Conservation (phyloP, 2,329 filamentous ascomycete species). For the Sarocladium oryzae region DNA sequence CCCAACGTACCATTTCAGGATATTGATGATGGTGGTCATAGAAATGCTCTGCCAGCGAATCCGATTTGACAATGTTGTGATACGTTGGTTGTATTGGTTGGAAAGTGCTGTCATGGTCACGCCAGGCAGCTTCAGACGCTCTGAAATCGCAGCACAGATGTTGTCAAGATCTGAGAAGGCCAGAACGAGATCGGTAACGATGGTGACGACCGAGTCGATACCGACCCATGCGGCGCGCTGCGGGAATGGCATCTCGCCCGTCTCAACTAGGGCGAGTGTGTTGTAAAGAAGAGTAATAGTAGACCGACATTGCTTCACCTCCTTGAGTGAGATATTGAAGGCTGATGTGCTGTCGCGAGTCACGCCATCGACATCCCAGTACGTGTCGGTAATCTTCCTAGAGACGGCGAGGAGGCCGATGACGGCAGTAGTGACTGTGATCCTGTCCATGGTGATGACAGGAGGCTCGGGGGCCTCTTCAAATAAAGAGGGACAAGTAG, state of each 20-base stretch:
- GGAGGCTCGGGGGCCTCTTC: constrained; percentile 6
- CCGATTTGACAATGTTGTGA: constrained; percentile 24
- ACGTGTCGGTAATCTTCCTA: constrained; percentile 26
- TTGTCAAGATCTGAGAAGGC: constrained; percentile 27
- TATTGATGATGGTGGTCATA: constrained; percentile 33
- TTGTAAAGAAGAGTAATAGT: constrained; percentile 30
- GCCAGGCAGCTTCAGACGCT: constrained; percentile 5
- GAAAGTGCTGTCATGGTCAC: constrained; percentile 2
- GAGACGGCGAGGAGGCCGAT: constrained; percentile 29
- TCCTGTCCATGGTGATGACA: constrained; percentile 17
- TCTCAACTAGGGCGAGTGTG: constrained; percentile 26
- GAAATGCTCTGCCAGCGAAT: constrained; percentile 31
- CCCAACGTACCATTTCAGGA: constrained; percentile 29
- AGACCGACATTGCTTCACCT: constrained; percentile 31
- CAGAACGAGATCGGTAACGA: constrained; percentile 29
- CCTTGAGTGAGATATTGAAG: constrained; percentile 25
- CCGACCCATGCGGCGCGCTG: constrained; percentile 29
- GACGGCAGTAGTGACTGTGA: constrained; percentile 30
- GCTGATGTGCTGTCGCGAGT: constrained; percentile 20
- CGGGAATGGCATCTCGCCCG: constrained; percentile 26
- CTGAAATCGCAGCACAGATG: constrained; percentile 19
- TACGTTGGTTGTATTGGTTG: constrained; percentile 18
- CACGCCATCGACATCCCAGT: constrained; percentile 27
- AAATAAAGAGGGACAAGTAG: neutral
- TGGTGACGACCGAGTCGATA: constrained; percentile 27